Evolutionary conservation across 2,329 filamentous ascomycete genomes (phyloP).

Genomic region (Herpotrichia juniperi): DNA sequence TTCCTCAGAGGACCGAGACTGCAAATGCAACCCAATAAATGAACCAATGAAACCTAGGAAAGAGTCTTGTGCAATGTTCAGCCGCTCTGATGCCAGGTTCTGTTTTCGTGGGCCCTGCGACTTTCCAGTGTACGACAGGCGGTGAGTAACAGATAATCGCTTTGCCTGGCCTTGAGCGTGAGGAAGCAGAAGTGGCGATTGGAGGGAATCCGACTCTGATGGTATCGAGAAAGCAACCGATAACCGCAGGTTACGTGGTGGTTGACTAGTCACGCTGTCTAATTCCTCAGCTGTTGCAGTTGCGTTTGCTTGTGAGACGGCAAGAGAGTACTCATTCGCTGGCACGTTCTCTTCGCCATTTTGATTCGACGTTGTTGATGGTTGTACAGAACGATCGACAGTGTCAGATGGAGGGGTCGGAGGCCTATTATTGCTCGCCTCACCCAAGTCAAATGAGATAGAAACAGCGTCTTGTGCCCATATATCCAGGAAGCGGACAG

Average conservation of each 20-base stretch:
- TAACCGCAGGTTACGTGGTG: slow-evolving; percentile 35
- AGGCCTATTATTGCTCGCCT: slow-evolving; percentile 39
- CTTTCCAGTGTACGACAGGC: slow-evolving; percentile 76
- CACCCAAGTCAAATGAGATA: slow-evolving; percentile 50
- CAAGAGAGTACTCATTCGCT: slow-evolving; percentile 52
- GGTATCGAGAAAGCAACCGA: slow-evolving; percentile 46
- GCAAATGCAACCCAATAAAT: slow-evolving; percentile 91
- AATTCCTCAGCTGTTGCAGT: slow-evolving; percentile 30
- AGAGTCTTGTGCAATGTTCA: slow-evolving; percentile 80
- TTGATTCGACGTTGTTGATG: slow-evolving; percentile 28
- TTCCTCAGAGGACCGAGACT: slow-evolving; percentile 88
- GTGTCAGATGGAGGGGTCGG: slow-evolving; percentile 47
- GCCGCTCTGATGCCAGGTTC: slow-evolving; percentile 81
- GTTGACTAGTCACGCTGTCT: slow-evolving; percentile 36
- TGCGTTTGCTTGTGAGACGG: slow-evolving; percentile 43
- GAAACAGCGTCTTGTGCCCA: slow-evolving; percentile 68
- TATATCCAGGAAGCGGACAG: slow-evolving; percentile 86
- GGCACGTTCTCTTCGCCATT: slow-evolving; percentile 35
- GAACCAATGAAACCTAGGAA: slow-evolving; percentile 91
- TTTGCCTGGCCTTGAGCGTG: slow-evolving; percentile 46
- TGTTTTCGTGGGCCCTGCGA: slow-evolving; percentile 67
- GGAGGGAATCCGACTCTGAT: slow-evolving; percentile 43
- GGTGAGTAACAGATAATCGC: slow-evolving; percentile 67
- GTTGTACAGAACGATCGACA: slow-evolving; percentile 38
- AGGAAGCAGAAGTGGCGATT: slow-evolving; percentile 33